Percentiles rank a stretch among this genome's conserved stretches.
Conservation (phyloP, 148 eudicot genomes). For the Diospyros lotus region DNA sequence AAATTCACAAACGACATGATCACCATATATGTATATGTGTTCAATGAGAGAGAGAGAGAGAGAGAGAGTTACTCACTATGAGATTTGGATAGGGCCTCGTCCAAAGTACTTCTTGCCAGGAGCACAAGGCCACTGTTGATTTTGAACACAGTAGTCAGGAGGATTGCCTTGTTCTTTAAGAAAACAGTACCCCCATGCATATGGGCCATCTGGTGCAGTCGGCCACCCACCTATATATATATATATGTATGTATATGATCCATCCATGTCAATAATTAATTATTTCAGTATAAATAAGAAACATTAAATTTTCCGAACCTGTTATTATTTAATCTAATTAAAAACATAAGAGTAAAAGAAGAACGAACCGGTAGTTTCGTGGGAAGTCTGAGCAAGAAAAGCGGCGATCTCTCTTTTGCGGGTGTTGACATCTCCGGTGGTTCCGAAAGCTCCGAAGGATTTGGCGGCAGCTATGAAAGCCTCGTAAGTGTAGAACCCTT, state of each 20-base stretch:
- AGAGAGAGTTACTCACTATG: conserved; percentile 27
- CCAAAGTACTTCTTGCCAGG: conserved; percentile 45
- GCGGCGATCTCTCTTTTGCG: conserved; percentile 52
- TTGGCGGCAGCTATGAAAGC: conserved; percentile 43
- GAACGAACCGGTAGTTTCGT: conserved; percentile 50
- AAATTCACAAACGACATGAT: no score
- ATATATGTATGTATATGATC: neutral
- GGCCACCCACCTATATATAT: conserved; percentile 48
- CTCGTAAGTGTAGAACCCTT: conserved; percentile 46
- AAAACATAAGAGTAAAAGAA: no score
- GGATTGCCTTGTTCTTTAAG: conserved; percentile 19
- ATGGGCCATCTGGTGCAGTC: conserved; percentile 59
- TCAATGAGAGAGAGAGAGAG: no score
- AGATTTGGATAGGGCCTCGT: conserved; percentile 56
- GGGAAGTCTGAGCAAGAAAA: conserved; percentile 54
- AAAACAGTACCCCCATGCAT: conserved; percentile 58
- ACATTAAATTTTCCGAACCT: no score
- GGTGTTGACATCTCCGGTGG: conserved; percentile 24
- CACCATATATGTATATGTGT: no score
- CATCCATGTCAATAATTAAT: neutral
- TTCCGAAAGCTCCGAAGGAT: conserved; percentile 38
- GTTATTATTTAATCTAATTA: no score
- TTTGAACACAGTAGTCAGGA: conserved; percentile 19
- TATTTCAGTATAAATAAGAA: no score
- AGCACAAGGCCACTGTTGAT: conserved; percentile 38